Conservation (phyloP, 352 stramenopile species). For the Phytophthora crassamura region DNA sequence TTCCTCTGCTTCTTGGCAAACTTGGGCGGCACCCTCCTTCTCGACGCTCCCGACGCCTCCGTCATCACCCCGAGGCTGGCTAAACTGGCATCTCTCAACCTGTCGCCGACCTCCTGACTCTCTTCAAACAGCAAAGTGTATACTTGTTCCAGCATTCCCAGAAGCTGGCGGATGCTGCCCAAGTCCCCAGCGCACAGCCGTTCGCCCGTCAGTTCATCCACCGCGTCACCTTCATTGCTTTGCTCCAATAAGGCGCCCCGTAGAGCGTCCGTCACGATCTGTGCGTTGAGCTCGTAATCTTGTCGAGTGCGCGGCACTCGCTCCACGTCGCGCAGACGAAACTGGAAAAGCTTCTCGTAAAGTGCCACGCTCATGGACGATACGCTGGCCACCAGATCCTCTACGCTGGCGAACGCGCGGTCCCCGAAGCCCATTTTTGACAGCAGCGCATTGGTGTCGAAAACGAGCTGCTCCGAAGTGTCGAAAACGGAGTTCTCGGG, state of each 20-base stretch:
- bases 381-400: slow-evolving; percentile 86
- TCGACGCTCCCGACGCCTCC: background rate
- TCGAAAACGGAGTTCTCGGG: slow-evolving; percentile 18
- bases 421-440: slow-evolving; percentile 79
- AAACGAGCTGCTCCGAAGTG: slow-evolving; percentile 22
- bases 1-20: slow-evolving; percentile 31
- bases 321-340: slow-evolving; percentile 74
- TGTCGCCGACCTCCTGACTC: slow-evolving; percentile 31
- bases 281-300: slow-evolving; percentile 90
- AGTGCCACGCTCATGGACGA: slow-evolving; percentile 93
- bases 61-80: slow-evolving; percentile 25
- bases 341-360: slow-evolving; percentile 92
- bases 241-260: slow-evolving; percentile 74
- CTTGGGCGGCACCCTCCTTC: slow-evolving; percentile 22
- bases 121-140: slow-evolving; percentile 62
- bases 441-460: slow-evolving; percentile 82
- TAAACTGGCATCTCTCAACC: slow-evolving; percentile 27
- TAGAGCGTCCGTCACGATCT: slow-evolving; percentile 87
- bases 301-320: slow-evolving; percentile 60
- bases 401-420: slow-evolving; percentile 73
- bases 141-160: slow-evolving; percentile 67
- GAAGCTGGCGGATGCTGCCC: slow-evolving; percentile 52
- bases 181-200: slow-evolving; percentile 62
- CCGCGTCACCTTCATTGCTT: slow-evolving; percentile 23
- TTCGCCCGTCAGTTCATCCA: slow-evolving; percentile 63